These are phyloP conservation scores for Ambrosiella cleistominuta DNA, from an alignment of 2,329 filamentous ascomycete genomes.

Conservation along the genomic window DNA sequence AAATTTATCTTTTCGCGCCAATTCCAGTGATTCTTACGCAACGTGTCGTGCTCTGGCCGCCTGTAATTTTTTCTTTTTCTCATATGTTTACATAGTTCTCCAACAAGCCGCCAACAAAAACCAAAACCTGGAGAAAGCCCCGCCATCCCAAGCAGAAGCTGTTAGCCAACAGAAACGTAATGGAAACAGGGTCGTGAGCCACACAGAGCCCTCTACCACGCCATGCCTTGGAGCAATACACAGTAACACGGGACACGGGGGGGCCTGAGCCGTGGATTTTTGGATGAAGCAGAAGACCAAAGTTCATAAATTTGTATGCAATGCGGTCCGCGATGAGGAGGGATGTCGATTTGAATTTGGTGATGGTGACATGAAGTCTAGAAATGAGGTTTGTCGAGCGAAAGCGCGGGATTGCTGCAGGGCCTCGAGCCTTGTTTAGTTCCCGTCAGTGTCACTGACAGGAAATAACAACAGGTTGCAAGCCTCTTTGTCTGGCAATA, in stretches of 20 bases:
- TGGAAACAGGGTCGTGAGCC: background rate
- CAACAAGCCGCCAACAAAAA: background rate
- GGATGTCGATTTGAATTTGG: background rate
- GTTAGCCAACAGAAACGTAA: slow-evolving; percentile 11
- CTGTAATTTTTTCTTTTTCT: background rate
- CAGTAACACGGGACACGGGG: too few species aligned
- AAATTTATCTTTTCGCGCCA: background rate
- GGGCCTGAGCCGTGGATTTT: background rate
- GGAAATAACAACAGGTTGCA: too few species aligned
- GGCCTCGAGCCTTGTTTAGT: too few species aligned
- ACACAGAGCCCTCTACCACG: background rate
- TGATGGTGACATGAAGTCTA: background rate
- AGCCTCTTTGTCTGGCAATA: too few species aligned
- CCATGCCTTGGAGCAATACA: background rate
- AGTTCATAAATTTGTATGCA: background rate
- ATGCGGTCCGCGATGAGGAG: background rate
- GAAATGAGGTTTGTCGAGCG: background rate
- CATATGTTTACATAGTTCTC: background rate
- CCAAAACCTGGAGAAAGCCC: slow-evolving; percentile 8
- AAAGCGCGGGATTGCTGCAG: too few species aligned
- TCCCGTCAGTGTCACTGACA: too few species aligned
- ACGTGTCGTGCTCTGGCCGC: background rate
- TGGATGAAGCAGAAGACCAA: background rate
- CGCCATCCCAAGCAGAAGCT: slow-evolving; percentile 3
- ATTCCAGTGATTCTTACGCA: background rate